Conservation (phyloP, 306 rosid species). For the Quercus dentata region DNA sequence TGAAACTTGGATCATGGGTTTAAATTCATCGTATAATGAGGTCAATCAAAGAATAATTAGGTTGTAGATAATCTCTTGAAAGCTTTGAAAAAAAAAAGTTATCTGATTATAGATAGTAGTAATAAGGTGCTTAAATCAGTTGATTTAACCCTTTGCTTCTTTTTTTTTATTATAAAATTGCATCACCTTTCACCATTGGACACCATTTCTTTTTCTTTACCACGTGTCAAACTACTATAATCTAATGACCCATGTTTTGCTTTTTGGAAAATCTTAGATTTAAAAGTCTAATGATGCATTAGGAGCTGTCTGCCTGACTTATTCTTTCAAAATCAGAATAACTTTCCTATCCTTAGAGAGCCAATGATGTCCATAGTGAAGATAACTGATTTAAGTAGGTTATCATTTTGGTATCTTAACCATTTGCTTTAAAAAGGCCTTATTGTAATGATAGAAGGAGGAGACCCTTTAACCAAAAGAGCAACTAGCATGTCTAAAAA, state of each 20-base stretch:
- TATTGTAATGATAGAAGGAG: neutral
- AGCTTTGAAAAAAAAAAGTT: neutral
- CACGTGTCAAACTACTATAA: slow-evolving; percentile 8
- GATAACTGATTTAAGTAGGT: slow-evolving; percentile 43
- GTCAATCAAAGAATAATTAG: too few species aligned
- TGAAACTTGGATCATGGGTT: too few species aligned
- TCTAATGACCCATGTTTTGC: slow-evolving; percentile 9
- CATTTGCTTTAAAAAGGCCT: slow-evolving; percentile 40
- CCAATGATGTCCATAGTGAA: slow-evolving; percentile 39
- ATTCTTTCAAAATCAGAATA: slow-evolving; percentile 41
- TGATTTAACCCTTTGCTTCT: slow-evolving; percentile 3
- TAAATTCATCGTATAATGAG: too few species aligned
- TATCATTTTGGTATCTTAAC: slow-evolving; percentile 49
- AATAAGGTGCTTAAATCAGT: neutral
- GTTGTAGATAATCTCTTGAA: neutral
- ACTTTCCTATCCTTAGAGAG: slow-evolving; percentile 30
- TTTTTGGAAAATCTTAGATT: slow-evolving; percentile 15
- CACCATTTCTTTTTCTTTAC: slow-evolving; percentile 27
- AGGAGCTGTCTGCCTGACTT: slow-evolving; percentile 21
- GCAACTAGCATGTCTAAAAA: slow-evolving; percentile 27
- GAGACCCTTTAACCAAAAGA: slow-evolving; percentile 29
- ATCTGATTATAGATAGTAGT: neutral
- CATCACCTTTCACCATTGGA: slow-evolving; percentile 35
- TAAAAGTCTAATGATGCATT: slow-evolving; percentile 22
- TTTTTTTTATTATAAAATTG: neutral